These are phyloP conservation scores for Dichotomopilus funicola DNA, from an alignment of 2,329 filamentous ascomycete genomes.

Conservation along the genomic window DNA sequence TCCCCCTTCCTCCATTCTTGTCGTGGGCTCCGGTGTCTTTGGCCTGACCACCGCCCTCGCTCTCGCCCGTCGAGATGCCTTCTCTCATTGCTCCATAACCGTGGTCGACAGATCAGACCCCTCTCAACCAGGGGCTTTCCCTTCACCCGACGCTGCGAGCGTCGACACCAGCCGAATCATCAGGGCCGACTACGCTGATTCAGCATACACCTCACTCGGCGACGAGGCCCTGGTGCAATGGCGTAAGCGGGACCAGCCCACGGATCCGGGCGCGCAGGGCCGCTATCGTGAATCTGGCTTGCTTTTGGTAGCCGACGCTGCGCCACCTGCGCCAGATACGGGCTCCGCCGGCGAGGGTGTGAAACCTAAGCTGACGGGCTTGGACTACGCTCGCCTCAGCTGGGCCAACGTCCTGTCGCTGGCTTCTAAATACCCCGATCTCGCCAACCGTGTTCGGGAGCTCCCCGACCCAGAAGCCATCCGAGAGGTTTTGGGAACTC, in stretches of 20 bases:
- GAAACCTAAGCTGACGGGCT: conserved; percentile 39
- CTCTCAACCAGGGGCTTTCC: conserved; percentile 41
- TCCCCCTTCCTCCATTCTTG: conserved; percentile 51
- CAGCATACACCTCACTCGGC: conserved; percentile 69
- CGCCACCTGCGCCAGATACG: conserved; percentile 12
- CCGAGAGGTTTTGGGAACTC: conserved; percentile 38
- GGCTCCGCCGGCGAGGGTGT: neutral
- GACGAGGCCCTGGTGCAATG: conserved; percentile 62
- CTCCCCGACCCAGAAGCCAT: conserved; percentile 42
- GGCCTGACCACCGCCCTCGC: conserved; percentile 58
- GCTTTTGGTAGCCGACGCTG: conserved; percentile 49
- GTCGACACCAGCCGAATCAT: conserved; percentile 60
- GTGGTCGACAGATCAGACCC: conserved; percentile 48
- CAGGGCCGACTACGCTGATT: conserved; percentile 72
- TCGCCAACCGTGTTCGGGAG: conserved; percentile 35
- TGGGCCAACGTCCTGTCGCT: conserved; percentile 54
- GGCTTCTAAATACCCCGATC: conserved; percentile 35
- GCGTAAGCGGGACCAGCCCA: conserved; percentile 51
- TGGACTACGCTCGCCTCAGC: conserved; percentile 54
- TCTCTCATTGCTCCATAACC: conserved; percentile 49
- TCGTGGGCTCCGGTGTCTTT: conserved; percentile 63
- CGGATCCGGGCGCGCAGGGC: conserved; percentile 53
- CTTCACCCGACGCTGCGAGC: conserved; percentile 52
- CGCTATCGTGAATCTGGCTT: conserved; percentile 67
- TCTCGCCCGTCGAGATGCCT: conserved; percentile 55